phyloP scores from a whole-genome alignment of 2,329 filamentous ascomycete species.

The Apiospora sp. region DNA sequence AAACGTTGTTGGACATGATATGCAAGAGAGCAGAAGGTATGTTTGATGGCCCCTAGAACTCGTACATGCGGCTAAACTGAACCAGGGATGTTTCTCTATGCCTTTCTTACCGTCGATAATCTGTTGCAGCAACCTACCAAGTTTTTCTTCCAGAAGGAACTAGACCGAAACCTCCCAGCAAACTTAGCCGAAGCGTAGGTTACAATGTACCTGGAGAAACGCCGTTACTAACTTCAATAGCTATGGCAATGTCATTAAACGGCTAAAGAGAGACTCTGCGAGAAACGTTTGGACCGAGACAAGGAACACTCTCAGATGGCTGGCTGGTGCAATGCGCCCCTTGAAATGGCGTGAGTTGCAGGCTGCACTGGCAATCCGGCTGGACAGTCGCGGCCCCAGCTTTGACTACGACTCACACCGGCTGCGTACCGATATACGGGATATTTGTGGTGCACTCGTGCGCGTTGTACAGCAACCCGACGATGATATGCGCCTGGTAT shows the following conservation, averaged over 20 bases:
- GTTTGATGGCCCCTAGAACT: no score
- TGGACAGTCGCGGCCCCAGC: constrained; percentile 25
- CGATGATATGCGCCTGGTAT: no score
- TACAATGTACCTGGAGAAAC: neutral
- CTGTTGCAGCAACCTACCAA: constrained; percentile 35
- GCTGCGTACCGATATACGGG: constrained; percentile 39
- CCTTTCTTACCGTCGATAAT: constrained; percentile 40
- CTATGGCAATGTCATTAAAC: constrained; percentile 40
- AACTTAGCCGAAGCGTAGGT: constrained; percentile 31
- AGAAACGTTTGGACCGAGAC: constrained; percentile 37
- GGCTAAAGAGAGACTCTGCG: constrained; percentile 30
- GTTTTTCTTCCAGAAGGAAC: constrained; percentile 32
- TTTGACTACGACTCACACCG: constrained; percentile 34
- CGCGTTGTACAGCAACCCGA: no score
- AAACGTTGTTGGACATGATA: neutral
- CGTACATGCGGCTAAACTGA: constrained; percentile 7
- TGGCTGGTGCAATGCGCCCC: constrained; percentile 48
- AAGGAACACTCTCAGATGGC: constrained; percentile 47
- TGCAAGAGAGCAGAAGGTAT: constrained; percentile 21
- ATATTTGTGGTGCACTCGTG: constrained; percentile 46
- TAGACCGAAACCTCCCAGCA: constrained; percentile 31
- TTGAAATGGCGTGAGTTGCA: constrained; percentile 52
- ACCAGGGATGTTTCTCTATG: constrained; percentile 45
- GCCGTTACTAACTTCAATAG: constrained; percentile 30
- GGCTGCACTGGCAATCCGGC: constrained; percentile 42